Evolutionary conservation across 2,329 filamentous ascomycete genomes (phyloP), one percentile per base, ranked within the genome.

Genomic region (Hymenoscyphus scutula): DNA sequence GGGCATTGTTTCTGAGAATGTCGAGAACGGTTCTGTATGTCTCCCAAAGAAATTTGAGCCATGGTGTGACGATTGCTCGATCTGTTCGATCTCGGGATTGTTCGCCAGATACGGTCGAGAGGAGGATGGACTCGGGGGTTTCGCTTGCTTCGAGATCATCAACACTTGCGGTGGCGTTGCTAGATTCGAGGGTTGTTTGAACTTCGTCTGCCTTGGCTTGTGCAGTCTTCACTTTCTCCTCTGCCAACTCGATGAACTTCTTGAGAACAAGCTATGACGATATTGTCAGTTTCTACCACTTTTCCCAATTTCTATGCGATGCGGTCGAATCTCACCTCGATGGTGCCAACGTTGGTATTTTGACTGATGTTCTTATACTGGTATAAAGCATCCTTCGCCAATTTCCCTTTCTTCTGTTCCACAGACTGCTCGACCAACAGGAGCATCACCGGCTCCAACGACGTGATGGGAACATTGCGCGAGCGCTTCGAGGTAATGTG

Each of bases 351-450:
- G 76, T 98, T 98, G 72, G 94, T 97, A 81, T 99, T 99, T 79
- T 99, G 95, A 61, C 93, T 94, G 71, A 97, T 98, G 79, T 99
- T 99, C 85, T 99, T 99, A 86, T 99, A 99, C 78, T 97, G 95
- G 78, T 98, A 99, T 56, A 99, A 85, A 65, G 95, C 95, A 81
- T 99, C 95, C 84, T 99, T 99, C 78, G 94, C 95, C 65, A 95
- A 85, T 80, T 99, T 99, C 73, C 95, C 95, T 81, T 98, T 99
- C 81, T 95, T 92, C 74, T 97, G 88, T 75, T 98, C 94, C 74
- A 99, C 95, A 70, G 91, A 97, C 64, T 98, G 86, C 80, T 98
- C 92, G 74, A 99, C 94, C 75, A 99, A 89, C 70, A 97, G 89
- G 79, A 98, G 84, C 93, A 99, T 98, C 70, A 99, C 94, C 69